Base-by-base conservation (phyloP, 768 basidiomycete species). In the Trametes coccinea region DNA sequence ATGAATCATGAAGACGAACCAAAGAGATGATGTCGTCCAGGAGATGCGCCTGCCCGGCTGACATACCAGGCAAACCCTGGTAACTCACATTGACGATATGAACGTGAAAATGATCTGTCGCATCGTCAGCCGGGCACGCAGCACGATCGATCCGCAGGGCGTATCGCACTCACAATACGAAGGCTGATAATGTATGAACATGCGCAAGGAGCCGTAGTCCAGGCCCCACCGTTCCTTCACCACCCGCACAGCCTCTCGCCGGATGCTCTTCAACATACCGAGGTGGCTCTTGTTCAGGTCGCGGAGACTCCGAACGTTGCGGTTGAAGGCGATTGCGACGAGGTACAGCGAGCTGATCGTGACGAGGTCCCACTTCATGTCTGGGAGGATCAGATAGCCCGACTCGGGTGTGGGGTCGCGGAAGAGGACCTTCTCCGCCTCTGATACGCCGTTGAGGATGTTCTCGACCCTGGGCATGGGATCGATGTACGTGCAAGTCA, bases 141-240 rank as follows among this genome's bases (percentile, higher is more conserved):
- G 44, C 27, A 29, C 46, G 22, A 22, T 22, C 22, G 22, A 22
- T 22, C 43, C 9, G 9, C 22, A 3, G 27, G 3, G 9, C 29
- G 31, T 5, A 57, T 59, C 11, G 17, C 3, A 80, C 91, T 64
- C 60, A 95, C 95, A 98, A 71, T 98, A 98, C 40, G 88, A 91
- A 0, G 96, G 96, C 70, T 97, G 95, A 72, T 99, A 99, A 72
- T 99, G 97, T 13, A 98, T 76, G 68, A 87, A 95, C 78, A 95
- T 79, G 67, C 94, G 77, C 60, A 97, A 69, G 9, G 84, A 80
- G 3, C 86, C 88, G 14, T 70, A 66, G 4, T 74, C 76, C 1
- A 96, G 75, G 0, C 84, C 87, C 84, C 90, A 99, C 66, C 81
- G 82, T 47, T 82, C 80, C 53, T 77, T 68, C 0, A 84, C 89